Evolutionary conservation across 345 rosid species (phyloP).

Genomic region (Erucastrum elatum): DNA sequence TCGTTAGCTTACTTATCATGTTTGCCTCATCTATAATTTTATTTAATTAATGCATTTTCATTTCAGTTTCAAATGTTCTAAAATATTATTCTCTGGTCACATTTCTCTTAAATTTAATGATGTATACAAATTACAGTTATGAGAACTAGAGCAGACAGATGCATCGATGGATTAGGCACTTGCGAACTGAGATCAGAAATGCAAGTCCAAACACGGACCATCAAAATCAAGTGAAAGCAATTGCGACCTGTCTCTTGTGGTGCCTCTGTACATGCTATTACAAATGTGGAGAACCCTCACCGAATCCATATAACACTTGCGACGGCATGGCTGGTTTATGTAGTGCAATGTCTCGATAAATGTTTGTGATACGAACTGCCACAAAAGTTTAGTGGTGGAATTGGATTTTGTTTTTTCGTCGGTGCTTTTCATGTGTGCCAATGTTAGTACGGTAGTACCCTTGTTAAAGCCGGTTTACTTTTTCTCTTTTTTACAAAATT

Average conservation of each 20-base stretch:
- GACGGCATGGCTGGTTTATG: background rate
- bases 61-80: background rate
- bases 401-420: conserved; percentile 16
- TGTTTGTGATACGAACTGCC: conserved; percentile 18
- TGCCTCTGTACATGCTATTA: background rate
- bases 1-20: background rate
- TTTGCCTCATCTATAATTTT: conserved; percentile 8
- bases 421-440: conserved; percentile 4
- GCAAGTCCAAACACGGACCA: conserved; percentile 26
- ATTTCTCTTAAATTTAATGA: background rate
- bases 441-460: background rate
- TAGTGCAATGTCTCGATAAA: background rate
- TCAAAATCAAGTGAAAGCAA: background rate
- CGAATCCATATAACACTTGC: background rate
- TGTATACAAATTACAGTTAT: conserved; percentile 3
- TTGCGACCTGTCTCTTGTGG: background rate
- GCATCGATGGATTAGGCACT: conserved; percentile 6
- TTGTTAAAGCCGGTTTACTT: background rate
- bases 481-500: background rate
- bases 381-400: conserved; percentile 6
- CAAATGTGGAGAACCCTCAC: background rate
- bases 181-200: conserved; percentile 17
- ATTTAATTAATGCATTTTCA: background rate
- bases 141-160: background rate
- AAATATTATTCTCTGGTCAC: background rate